These are phyloP conservation scores for Emericellopsis terricola DNA, from an alignment of 495 filamentous ascomycete species.

Conservation along the genomic window DNA sequence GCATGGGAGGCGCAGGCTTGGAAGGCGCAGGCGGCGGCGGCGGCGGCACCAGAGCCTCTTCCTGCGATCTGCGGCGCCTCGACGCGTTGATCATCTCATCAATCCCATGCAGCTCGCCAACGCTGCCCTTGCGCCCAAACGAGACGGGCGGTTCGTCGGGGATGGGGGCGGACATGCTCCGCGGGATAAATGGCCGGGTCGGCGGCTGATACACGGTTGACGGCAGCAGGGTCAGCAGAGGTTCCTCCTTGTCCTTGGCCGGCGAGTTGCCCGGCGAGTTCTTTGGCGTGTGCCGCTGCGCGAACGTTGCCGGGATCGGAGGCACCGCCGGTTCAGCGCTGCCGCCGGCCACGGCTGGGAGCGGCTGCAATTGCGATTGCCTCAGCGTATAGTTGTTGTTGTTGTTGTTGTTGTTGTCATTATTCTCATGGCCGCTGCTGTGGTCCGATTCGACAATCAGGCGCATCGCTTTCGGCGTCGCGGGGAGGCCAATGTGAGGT, in stretches of 20 bases:
- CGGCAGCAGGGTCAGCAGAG: constrained; percentile 27
- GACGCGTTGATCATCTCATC: constrained; percentile 41
- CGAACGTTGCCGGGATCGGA: constrained; percentile 37
- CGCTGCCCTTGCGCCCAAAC: constrained; percentile 16
- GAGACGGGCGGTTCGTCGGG: constrained; percentile 28
- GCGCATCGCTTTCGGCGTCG: constrained; percentile 73
- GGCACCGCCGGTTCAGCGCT: constrained; percentile 47
- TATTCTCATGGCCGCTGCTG: background rate
- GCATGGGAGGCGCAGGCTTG: constrained; percentile 36
- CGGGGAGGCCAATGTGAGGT: constrained; percentile 51
- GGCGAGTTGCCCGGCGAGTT: constrained; percentile 11
- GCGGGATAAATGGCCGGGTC: constrained; percentile 30
- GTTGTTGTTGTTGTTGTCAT: constrained; percentile 2
- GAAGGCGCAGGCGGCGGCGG: constrained; percentile 22
- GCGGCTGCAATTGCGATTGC: too few species aligned
- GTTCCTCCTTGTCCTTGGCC: constrained; percentile 8
- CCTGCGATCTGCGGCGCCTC: constrained; percentile 13
- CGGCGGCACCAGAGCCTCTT: constrained; percentile 28
- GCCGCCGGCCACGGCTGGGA: too few species aligned
- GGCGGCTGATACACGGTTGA: constrained; percentile 50
- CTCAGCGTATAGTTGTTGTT: too few species aligned
- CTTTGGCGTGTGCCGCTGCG: constrained; percentile 10
- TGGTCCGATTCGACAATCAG: constrained; percentile 38
- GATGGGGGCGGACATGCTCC: constrained; percentile 60
- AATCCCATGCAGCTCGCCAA: constrained; percentile 27